Base-by-base conservation (phyloP, 805 yeast species). In the Kazachstania kunashirensis region DNA sequence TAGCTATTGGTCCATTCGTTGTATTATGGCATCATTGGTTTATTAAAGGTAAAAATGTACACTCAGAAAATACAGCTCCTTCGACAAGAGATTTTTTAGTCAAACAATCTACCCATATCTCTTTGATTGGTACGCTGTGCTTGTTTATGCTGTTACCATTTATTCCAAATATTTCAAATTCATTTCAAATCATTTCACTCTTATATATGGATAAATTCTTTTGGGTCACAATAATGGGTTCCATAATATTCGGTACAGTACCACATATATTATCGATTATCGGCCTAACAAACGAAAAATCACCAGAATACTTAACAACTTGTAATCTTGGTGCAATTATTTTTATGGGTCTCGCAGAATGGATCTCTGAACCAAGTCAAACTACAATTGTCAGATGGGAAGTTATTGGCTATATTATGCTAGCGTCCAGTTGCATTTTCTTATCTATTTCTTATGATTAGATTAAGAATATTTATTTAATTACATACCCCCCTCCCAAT, bases 1-100 rank as follows among this genome's bases (percentile, higher is more conserved):
- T 57, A 25, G 29, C 53, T 1, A 39, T 54, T n/a, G 62, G 62
- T 11, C 62, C 62, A n/a, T 49, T 52, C 25, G 50, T 52, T 7
- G 56, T 59, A 2, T 30, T 55, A 25, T 50, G 57, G 48, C 48
- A 51, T 37, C 44, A 45, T 24, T 56, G 61, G 61, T 49, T 52
- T 15, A 37, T 40, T 15, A 31, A 15, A 6, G 16, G n/a, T 33
- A 36, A 39, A 36, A n/a, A 40, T 41, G 12, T 31, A 39, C 23
- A 30, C 31, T 31, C 36, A 27, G 17, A 18, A 16, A 28, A 9
- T 6, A 12, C 7, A 13, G 20, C 5, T 2, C 31, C 23, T 11
- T 6, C 6, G 10, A 8, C 24, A 14, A 14, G 12, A 6, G 24
- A 15, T 10, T 23, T 12, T 24, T 11, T 42, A 5, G 21, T 33